These are phyloP conservation scores for Diutina ranongensis DNA, from an alignment of 1,139 yeast genomes.

Conservation along the genomic window DNA sequence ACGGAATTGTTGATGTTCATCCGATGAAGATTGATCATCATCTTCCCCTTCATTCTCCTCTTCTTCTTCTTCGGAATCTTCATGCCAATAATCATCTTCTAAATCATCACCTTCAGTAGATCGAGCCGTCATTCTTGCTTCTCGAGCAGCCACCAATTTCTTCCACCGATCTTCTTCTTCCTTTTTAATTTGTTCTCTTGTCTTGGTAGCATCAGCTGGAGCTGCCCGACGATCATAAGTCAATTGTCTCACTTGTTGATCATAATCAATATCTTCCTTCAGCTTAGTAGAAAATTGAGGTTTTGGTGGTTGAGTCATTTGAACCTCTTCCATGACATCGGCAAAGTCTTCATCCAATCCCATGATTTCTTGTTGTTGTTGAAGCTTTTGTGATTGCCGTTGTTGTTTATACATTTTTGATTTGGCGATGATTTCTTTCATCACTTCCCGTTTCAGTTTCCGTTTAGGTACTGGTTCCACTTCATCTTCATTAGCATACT, in stretches of 20 bases:
- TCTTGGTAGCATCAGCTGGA: constrained; percentile 94
- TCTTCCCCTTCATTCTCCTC: constrained; percentile 14
- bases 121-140: constrained; percentile 76
- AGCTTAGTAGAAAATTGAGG: not conserved
- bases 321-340: constrained; percentile 56
- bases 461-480: constrained; percentile 35
- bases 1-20: constrained; percentile 4
- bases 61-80: constrained; percentile 16
- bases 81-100: constrained; percentile 45
- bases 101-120: constrained; percentile 59
- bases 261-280: constrained; percentile 49
- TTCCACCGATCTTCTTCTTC: constrained; percentile 60
- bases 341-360: constrained; percentile 73
- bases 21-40: constrained; percentile 2
- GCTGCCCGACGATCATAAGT: constrained; percentile 79
- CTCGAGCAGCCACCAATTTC: constrained; percentile 64
- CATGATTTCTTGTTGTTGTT: constrained; percentile 57
- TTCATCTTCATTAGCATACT: constrained; percentile 26
- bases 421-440: constrained; percentile 94
- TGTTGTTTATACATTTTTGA: constrained; percentile 83
- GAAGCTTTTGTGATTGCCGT: constrained; percentile 69
- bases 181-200: constrained; percentile 68
- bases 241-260: constrained; percentile 65
- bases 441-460: constrained; percentile 87
- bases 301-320: constrained; percentile 11